Conservation (phyloP, 257 asterid genomes). For the Solanum etuberosum region DNA sequence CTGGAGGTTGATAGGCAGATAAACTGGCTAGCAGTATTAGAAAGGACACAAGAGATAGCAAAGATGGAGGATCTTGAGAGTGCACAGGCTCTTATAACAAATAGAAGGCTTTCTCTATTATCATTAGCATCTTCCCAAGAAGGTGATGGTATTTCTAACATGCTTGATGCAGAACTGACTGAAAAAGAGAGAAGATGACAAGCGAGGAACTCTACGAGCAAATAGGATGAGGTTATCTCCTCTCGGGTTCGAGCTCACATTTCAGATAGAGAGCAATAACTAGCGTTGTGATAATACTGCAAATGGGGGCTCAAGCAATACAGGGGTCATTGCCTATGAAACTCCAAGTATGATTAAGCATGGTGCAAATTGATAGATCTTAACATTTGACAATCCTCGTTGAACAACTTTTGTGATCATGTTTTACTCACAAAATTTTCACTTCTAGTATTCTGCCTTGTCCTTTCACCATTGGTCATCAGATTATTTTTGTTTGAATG, state of each 20-base stretch:
- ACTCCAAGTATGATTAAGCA: conserved; percentile 15
- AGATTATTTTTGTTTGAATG: background rate
- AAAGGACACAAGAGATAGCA: conserved; percentile 17
- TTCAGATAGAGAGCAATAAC: too few species aligned
- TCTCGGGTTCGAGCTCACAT: conserved; percentile 1
- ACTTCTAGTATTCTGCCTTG: background rate
- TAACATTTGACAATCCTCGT: background rate
- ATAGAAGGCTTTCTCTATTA: background rate
- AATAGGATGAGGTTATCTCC: conserved; percentile 22
- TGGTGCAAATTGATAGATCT: conserved; percentile 12
- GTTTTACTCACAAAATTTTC: background rate
- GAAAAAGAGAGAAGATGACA: conserved; percentile 19
- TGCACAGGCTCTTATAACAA: conserved; percentile 7
- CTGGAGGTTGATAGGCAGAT: conserved; percentile 31
- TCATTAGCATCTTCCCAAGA: conserved; percentile 10
- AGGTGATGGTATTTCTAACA: conserved; percentile 13
- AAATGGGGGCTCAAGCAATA: background rate
- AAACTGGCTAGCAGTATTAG: conserved; percentile 12
- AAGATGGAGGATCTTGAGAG: conserved; percentile 19
- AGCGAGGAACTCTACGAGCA: conserved; percentile 3
- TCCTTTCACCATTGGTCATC: background rate
- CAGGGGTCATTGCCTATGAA: conserved; percentile 1
- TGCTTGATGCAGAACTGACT: conserved; percentile 15
- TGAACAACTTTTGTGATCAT: background rate
- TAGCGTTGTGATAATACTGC: too few species aligned